phyloP scores from a whole-genome alignment of 352 stramenopile genomes.

The Pseudoperonospora humuli region DNA sequence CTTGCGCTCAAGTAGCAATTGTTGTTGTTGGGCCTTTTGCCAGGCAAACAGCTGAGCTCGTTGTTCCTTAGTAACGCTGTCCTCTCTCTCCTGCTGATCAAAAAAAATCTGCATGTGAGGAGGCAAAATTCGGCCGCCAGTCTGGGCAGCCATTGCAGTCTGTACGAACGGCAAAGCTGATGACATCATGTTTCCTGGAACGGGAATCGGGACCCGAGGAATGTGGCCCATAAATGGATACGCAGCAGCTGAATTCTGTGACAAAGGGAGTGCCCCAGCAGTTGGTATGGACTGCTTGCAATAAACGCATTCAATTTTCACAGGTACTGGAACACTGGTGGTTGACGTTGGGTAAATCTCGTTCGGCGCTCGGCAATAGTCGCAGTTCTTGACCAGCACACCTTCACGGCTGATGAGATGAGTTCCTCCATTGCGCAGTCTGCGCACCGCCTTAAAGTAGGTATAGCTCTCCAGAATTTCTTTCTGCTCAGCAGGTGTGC shows the following conservation, averaged over 20 bases:
- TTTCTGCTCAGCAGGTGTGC: constrained; percentile 54
- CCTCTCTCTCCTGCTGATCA: constrained; percentile 16
- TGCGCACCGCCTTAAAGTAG: constrained; percentile 63
- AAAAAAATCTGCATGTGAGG: constrained; percentile 16
- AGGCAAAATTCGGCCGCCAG: constrained; percentile 18
- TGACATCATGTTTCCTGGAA: constrained; percentile 4
- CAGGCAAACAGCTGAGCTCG: neutral
- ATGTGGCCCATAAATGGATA: constrained; percentile 18
- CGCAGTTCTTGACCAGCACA: constrained; percentile 44
- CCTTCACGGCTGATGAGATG: constrained; percentile 39
- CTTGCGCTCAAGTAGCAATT: constrained; percentile 11
- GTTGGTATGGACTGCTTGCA: constrained; percentile 44
- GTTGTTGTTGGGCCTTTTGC: constrained; percentile 6
- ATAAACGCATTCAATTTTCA: constrained; percentile 59
- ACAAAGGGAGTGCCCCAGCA: constrained; percentile 22
- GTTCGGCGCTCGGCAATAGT: constrained; percentile 47
- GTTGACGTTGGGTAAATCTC: constrained; percentile 53
- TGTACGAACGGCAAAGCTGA: neutral
- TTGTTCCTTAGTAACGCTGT: constrained; percentile 3
- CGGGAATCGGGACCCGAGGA: constrained; percentile 7
- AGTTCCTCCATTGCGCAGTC: constrained; percentile 26
- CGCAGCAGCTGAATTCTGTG: constrained; percentile 6
- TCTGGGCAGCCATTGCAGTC: neutral
- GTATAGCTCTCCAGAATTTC: constrained; percentile 64
- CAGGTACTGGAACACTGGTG: constrained; percentile 51